Percentiles rank a stretch among this genome's conserved stretches.
phyloP scores from a whole-genome alignment of 257 asterid species.

The Scutellaria barbata region DNA sequence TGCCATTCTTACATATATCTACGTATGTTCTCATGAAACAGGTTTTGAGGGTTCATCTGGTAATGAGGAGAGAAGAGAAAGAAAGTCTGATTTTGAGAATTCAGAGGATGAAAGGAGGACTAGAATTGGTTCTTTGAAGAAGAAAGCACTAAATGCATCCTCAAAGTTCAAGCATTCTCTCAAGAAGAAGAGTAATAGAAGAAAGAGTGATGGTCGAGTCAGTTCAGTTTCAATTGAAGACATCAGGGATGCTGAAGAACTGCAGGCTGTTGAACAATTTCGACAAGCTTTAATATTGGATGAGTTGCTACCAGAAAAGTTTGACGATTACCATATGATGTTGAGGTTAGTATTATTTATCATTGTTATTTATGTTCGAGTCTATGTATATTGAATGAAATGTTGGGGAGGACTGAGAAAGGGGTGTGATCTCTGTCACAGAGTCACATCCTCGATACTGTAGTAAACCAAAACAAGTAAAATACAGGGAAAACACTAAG shows the following conservation, averaged over 20 bases:
- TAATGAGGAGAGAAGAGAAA: conserved; percentile 80
- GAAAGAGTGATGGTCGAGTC: conserved; percentile 75
- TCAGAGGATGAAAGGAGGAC: conserved; percentile 90
- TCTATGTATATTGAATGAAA: background rate
- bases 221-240: conserved; percentile 90
- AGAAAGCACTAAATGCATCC: conserved; percentile 87
- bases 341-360: conserved; percentile 57
- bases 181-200: conserved; percentile 74
- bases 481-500: background rate
- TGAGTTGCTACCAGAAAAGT: conserved; percentile 70
- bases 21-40: conserved; percentile 35
- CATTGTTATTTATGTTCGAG: conserved; percentile 15
- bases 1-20: conserved; percentile 21
- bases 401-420: conserved; percentile 27
- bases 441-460: too few relatives aligned
- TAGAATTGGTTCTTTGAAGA: conserved; percentile 71
- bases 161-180: conserved; percentile 84
- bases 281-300: conserved; percentile 75
- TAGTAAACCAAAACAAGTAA: too few relatives aligned
- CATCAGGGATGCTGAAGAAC: conserved; percentile 78
- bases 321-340: conserved; percentile 85
- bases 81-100: conserved; percentile 84
- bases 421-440: conserved; percentile 11
- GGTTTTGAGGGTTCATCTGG: conserved; percentile 88
- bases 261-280: conserved; percentile 78